Evolutionary conservation across 2,329 filamentous ascomycete species (phyloP), one percentile per base, ranked within the genome.

Genomic region (Blastomyces parvus): DNA sequence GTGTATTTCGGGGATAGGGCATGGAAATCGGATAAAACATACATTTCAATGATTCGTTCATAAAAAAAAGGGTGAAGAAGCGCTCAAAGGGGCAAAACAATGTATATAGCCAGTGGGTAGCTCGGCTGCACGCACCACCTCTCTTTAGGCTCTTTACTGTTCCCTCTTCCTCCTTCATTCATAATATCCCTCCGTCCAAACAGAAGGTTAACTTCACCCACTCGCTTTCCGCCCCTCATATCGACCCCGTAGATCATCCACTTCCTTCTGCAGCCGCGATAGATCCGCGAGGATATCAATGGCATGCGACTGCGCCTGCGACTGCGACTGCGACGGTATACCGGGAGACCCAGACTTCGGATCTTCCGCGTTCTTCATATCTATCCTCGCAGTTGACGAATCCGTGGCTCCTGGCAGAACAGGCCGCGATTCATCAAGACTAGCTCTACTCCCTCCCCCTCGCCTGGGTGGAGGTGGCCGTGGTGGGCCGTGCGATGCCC

Each of bases 261-360:
- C 88, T 70, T 93, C 89, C 70, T 83, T 83, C 74, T 90, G 88
- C 66, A 93, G 75, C 27, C 86, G 85, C 57, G 84, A 83, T 62
- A 93, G 75, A 72, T 92, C 88, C 0, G 88, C 88, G 67, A 93
- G 74, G 64, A 92, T 90, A 70, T 89, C 84, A 52, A 75, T 74
- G 0, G 78, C 76, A 61, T 77, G 74, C 11, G 77, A 77, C 22
- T 42, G 57, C 5, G 40, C 17, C 27, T 77, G 74, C 13, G 77
- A 77, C n/a, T 77, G 74, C 13, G 77, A 77, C 22, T 42, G 57
- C 5, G 40, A 19, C 27, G 53, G 33, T n/a, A 25, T 44, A 13
- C 22, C 38, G 19, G 40, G 57, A 46, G 57, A 2, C 6, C 22
- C 13, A 30, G 5, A 13, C 17, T 59, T 33, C n/a, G 14, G 1